Evolutionary conservation across 1,284 basidiomycete genomes (phyloP).

Genomic region (Entoloma clypeatum): DNA sequence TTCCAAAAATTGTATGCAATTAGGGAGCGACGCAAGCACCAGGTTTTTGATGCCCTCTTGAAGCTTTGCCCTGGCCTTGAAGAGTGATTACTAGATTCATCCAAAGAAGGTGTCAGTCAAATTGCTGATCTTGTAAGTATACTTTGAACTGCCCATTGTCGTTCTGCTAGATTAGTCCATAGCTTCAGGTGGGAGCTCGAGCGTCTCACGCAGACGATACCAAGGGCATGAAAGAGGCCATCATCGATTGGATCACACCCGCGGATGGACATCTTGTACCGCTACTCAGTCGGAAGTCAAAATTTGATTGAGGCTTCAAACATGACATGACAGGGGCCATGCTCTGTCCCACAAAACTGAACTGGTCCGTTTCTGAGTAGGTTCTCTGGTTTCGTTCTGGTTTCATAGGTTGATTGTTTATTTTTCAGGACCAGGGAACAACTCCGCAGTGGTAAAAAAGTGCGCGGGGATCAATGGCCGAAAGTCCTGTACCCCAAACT

Average conservation of each 20-base stretch:
- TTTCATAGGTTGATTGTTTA: neutral
- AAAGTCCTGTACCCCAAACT: neutral
- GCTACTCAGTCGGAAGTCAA: neutral
- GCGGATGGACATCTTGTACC: neutral
- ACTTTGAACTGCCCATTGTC: neutral
- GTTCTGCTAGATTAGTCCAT: neutral
- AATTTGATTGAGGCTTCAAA: neutral
- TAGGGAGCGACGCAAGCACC: neutral
- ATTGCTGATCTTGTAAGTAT: neutral
- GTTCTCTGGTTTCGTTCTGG: neutral
- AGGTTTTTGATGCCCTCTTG: neutral
- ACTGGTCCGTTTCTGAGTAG: neutral
- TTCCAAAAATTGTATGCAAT: neutral
- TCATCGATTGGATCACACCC: constrained; percentile 2
- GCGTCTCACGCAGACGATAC: constrained; percentile 1
- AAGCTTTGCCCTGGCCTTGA: neutral
- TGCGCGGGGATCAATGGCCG: neutral
- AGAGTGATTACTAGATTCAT: neutral
- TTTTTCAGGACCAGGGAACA: neutral
- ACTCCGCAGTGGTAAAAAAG: neutral
- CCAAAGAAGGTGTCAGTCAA: neutral
- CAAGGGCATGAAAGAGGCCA: constrained; percentile 1
- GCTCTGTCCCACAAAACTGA: neutral
- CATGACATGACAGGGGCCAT: neutral
- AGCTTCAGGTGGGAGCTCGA: constrained; percentile 1